Conservation (phyloP, 108 stramenopile species). For the Nitzschia putrida region DNA sequence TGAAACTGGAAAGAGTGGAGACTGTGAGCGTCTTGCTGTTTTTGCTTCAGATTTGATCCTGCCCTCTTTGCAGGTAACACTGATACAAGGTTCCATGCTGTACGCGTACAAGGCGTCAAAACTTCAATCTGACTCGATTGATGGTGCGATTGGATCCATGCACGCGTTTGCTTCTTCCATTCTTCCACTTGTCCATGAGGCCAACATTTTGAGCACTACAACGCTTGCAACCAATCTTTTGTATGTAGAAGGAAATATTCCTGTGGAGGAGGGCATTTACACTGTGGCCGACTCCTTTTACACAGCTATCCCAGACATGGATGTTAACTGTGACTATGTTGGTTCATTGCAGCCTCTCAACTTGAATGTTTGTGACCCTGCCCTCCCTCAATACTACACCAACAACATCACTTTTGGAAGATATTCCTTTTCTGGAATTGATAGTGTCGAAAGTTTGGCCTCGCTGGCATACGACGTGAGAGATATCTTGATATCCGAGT, state of each 20-base stretch:
- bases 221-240: conserved; percentile 26
- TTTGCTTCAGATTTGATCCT: neutral
- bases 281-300: conserved; percentile 38
- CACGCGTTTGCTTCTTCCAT: conserved; percentile 32
- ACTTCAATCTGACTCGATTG: conserved; percentile 18
- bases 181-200: conserved; percentile 39
- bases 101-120: conserved; percentile 26
- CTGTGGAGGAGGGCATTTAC: conserved; percentile 8
- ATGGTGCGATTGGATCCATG: conserved; percentile 19
- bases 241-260: conserved; percentile 9
- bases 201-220: conserved; percentile 7
- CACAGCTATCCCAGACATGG: conserved; percentile 29
- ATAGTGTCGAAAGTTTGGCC: conserved; percentile 25
- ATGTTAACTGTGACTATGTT: conserved; percentile 31
- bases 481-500: conserved; percentile 33
- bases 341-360: conserved; percentile 26
- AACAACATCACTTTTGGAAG: conserved; percentile 36
- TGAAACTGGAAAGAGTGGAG: conserved; percentile 8
- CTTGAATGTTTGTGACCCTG: conserved; percentile 19
- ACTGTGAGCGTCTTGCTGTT: conserved; percentile 28
- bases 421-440: conserved; percentile 33
- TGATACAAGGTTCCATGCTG: conserved; percentile 47
- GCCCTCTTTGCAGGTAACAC: conserved; percentile 32
- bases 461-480: conserved; percentile 44
- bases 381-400: neutral